Conservation (phyloP, 805 yeast species). For the Starmerella ratchasimensis region DNA sequence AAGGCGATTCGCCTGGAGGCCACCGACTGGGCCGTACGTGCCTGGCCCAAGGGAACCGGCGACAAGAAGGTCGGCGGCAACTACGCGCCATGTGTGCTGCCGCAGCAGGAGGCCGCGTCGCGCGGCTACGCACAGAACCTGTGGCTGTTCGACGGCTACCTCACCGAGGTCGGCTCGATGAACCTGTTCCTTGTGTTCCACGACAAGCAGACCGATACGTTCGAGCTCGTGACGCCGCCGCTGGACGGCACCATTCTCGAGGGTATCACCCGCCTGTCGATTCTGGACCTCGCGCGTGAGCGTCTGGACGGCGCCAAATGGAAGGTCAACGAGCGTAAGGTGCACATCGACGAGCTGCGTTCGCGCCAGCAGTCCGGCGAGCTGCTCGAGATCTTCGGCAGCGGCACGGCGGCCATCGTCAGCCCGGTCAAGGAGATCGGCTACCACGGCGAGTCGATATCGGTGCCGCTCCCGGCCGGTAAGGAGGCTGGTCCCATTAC, state of each 20-base stretch:
- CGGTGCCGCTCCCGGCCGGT: slow-evolving; percentile 69
- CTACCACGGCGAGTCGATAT: slow-evolving; percentile 56
- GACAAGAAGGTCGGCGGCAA: slow-evolving; percentile 93
- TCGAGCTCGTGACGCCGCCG: slow-evolving; percentile 91
- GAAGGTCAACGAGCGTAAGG: slow-evolving; percentile 72
- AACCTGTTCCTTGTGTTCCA: slow-evolving; percentile 80
- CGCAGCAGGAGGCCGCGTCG: slow-evolving; percentile 77
- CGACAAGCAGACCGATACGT: slow-evolving; percentile 54
- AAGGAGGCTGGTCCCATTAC: slow-evolving; percentile 55
- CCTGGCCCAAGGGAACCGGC: slow-evolving; percentile 99
- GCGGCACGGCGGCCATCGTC: slow-evolving; percentile 97
- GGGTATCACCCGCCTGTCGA: slow-evolving; percentile 91
- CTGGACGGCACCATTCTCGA: slow-evolving; percentile 93
- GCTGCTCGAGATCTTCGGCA: slow-evolving; percentile 85
- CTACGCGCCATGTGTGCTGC: slow-evolving; percentile 89
- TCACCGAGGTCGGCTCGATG: slow-evolving; percentile 98
- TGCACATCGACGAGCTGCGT: slow-evolving; percentile 64
- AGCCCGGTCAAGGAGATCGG: slow-evolving; percentile 84
- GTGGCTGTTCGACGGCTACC: slow-evolving; percentile 79
- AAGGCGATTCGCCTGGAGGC: slow-evolving; percentile 91
- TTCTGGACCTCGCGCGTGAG: slow-evolving; percentile 61
- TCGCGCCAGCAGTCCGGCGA: slow-evolving; percentile 69
- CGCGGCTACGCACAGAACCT: slow-evolving; percentile 92
- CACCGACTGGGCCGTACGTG: slow-evolving; percentile 89
- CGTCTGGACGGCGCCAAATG: slow-evolving; percentile 65